A percentile compares a stretch with the other conserved stretches of the same genome.
phyloP scores from a whole-genome alignment of 495 filamentous ascomycete species.

The Penicillium canariense region DNA sequence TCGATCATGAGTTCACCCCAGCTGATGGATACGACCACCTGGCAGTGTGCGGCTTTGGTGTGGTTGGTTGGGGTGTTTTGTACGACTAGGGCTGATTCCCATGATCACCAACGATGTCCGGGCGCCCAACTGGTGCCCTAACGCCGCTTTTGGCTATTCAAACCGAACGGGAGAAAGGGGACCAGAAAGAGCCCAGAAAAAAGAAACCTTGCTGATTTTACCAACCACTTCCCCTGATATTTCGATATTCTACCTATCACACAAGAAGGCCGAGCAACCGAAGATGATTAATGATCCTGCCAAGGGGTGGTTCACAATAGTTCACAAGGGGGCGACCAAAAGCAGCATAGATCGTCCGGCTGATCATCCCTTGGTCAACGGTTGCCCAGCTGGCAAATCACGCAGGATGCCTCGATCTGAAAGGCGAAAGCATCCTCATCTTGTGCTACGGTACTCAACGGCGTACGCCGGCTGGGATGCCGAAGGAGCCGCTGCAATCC shows the following conservation, averaged over 20 bases:
- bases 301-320: constrained; percentile 3
- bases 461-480: constrained; percentile 8
- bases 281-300: background rate
- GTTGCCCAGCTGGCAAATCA: constrained; percentile 11
- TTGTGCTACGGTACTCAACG: background rate
- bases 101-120: background rate
- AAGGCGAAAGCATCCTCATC: constrained; percentile 13
- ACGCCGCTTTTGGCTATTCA: constrained; percentile 1
- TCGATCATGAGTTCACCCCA: background rate
- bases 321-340: background rate
- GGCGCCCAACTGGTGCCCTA: background rate
- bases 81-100: background rate
- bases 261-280: background rate
- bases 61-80: background rate
- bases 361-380: constrained; percentile 15
- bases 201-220: background rate
- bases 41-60: background rate
- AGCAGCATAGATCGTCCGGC: background rate
- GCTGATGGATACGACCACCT: background rate
- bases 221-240: background rate
- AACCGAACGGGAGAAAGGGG: background rate
- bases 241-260: constrained; percentile 5
- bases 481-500: constrained; percentile 13
- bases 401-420: constrained; percentile 20
- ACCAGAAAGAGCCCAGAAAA: background rate